Evolutionary conservation across 1,284 basidiomycete genomes (phyloP), one percentile per base, ranked within the genome.

Genomic region (Violaceomyces palustris): DNA sequence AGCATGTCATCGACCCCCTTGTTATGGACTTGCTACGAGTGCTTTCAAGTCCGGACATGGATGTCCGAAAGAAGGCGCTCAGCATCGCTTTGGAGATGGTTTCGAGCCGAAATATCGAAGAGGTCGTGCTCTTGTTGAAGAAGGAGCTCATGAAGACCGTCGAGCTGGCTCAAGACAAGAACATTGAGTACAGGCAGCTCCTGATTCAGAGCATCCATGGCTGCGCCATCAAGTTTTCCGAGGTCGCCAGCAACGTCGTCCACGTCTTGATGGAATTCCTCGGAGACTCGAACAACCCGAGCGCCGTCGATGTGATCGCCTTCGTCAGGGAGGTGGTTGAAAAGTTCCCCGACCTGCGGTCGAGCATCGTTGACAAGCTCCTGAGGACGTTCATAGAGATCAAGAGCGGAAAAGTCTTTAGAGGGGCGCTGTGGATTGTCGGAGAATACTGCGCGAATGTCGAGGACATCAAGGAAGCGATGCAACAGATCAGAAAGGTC

Each of bases 211-310:
- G 87, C 38, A 96, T 98, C 63, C 94, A 98, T 74, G 81, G 94
- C 39, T 93, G 89, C 66, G 93, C 93, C 7, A 86, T 97, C 79
- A 88, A 86, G 67, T 97, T 96, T 79, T 91, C 89, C n/a, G 93
- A 98, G 74, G 88, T 99, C 12, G 93, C 93, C 3, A 87, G 88
- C 4, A 91, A 86, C 60, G 93, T 98, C 35, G 91, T 98, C 0
- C 88, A 93, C 63, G 92, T 92, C 3, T 80, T 99, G 41, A 94
- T 98, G 89, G 91, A 97, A 70, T 98, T 98, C 82, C 81, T 98
- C 28, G 89, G 91, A 23, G 93, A 98, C 76, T 85, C 88, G 5
- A 92, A 85, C 77, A 96, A 94, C 77, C 87, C 91, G 1, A 89
- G 88, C 8, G 91, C 93, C 0, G 81, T 96, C 31, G 93, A 97